Percentiles rank a stretch among this genome's conserved stretches.
phyloP scores from a whole-genome alignment of 805 yeast species.

The Pichia manshurica region DNA sequence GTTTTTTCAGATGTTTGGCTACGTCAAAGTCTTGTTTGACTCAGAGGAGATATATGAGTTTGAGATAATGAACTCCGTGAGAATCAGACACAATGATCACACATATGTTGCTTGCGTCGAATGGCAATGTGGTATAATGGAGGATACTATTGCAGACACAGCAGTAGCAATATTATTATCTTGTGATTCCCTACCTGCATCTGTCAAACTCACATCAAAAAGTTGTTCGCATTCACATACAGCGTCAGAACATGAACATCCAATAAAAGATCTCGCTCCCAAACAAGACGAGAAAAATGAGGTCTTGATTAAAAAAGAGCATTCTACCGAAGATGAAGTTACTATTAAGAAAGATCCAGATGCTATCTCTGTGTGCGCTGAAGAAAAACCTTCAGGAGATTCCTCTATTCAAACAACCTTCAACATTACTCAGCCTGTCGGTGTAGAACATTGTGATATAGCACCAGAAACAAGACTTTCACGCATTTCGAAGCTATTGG shows the following conservation, averaged over 20 bases:
- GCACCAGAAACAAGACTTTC: slow-evolving; percentile 34
- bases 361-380: too few relatives aligned
- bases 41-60: slow-evolving; percentile 45
- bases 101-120: slow-evolving; percentile 57
- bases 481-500: slow-evolving; percentile 56
- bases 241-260: not conserved
- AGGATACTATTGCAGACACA: slow-evolving; percentile 92
- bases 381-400: not conserved
- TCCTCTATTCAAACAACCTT: not conserved
- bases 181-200: slow-evolving; percentile 91
- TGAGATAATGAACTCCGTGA: slow-evolving; percentile 60
- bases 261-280: not conserved
- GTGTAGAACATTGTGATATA: slow-evolving; percentile 10
- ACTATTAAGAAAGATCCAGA: not conserved
- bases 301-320: slow-evolving; percentile 9
- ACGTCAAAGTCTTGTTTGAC: slow-evolving; percentile 56
- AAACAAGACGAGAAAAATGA: slow-evolving; percentile 5
- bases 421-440: not conserved
- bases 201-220: slow-evolving; percentile 78
- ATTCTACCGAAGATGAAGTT: not conserved
- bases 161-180: slow-evolving; percentile 85
- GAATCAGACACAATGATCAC: slow-evolving; percentile 41
- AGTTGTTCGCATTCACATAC: slow-evolving; percentile 29
- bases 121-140: slow-evolving; percentile 86
- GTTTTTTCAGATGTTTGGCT: slow-evolving; percentile 92